Base-by-base conservation (phyloP, 495 filamentous ascomycete genomes). In the Podospora pseudoanserina region DNA sequence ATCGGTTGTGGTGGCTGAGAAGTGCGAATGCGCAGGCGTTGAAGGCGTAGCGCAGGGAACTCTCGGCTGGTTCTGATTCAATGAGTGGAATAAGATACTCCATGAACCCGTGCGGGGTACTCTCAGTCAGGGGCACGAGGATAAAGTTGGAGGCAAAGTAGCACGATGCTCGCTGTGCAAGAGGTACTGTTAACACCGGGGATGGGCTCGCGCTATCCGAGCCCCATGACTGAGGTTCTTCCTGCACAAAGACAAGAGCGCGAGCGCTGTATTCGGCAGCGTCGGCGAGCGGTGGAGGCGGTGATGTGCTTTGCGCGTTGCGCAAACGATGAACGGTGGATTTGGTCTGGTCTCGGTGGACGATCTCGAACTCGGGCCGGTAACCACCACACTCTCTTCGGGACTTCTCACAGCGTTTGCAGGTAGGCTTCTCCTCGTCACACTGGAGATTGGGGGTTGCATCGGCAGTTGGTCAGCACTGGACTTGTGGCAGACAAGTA, bases 321-420 rank as follows among this genome's bases (percentile, higher is more conserved):
- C 59, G 59, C 59, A 32, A 30, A 54, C 84, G 81, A 65, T 81
- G 82, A 55, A 85, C 83, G 5, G 85, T 85, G 5, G 86, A 85
- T 65, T 82, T 78, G 13, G 86, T 90, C 71, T 89, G 85, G 72
- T 90, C 87, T 23, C 89, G 83, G 61, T 90, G 84, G 65, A 90
- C 82, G n/a, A 91, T 76, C 72, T 91, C 89, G 63, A 91, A 88
- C 32, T 88, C 87, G 71, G 87, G 81, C 63, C 82, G 79, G 73
- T 90, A 91, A 63, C 89, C 89, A 19, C 87, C 87, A 76, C 90
- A 92, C 67, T 81, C 81, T 67, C 89, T 82, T 70, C 84, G 85
- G 56, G 88, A 87, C 69, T 89, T 89, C 71, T 79, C 77, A 73
- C 90, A 92, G 74, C 89, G 88, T 26, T 84, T 82, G 76, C 90